Evolutionary conservation across 202 grass and related monocot genomes (phyloP).

Genomic region (Sporobolus alterniflorus): DNA sequence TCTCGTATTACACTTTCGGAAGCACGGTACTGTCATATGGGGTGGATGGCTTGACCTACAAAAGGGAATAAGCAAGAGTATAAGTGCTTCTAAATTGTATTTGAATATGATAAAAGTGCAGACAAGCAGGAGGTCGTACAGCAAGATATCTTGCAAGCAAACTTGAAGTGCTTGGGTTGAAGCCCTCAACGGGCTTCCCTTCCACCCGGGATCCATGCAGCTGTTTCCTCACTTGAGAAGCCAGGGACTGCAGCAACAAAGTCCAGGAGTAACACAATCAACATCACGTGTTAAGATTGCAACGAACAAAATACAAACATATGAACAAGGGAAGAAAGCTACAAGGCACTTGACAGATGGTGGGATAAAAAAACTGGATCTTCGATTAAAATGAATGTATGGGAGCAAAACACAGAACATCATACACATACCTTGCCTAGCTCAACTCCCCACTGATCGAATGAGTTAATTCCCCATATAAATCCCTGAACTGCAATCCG

Average conservation of each 20-base stretch:
- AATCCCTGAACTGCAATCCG: slow-evolving; percentile 96
- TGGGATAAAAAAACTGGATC: not conserved
- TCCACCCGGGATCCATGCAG: slow-evolving; percentile 73
- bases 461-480: slow-evolving; percentile 98
- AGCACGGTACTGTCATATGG: slow-evolving; percentile 50
- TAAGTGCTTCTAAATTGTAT: not conserved
- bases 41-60: slow-evolving; percentile 54
- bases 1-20: slow-evolving; percentile 47
- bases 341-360: not conserved
- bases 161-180: slow-evolving; percentile 80
- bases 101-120: not conserved
- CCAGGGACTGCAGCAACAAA: slow-evolving; percentile 72
- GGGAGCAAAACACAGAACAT: not conserved
- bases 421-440: slow-evolving; percentile 81
- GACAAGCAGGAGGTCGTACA: slow-evolving; percentile 37
- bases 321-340: not conserved
- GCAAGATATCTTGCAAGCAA: slow-evolving; percentile 80
- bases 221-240: slow-evolving; percentile 93
- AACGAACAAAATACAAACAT: not conserved
- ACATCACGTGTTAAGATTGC: not conserved
- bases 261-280: slow-evolving; percentile 9
- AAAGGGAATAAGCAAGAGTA: not conserved
- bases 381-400: slow-evolving; percentile 26
- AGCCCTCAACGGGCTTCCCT: slow-evolving; percentile 68
- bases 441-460: slow-evolving; percentile 99